Base-by-base conservation (phyloP, 495 filamentous ascomycete genomes). In the Apiosordaria backusii region DNA sequence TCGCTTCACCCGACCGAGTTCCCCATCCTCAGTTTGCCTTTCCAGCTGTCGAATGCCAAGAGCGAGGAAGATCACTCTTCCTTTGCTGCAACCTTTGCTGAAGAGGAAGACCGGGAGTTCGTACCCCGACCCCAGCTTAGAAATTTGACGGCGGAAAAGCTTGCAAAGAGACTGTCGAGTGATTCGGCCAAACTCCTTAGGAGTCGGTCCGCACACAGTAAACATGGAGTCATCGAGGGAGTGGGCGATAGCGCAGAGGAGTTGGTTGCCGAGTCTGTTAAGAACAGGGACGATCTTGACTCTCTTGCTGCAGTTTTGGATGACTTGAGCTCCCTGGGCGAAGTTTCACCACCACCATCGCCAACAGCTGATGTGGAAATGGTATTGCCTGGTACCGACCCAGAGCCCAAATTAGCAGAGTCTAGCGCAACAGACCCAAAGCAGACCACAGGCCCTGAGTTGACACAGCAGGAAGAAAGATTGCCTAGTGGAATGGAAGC, bases 21-120 rank as follows among this genome's bases (percentile, higher is more conserved):
- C 60, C 76, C 79, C 22, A 76, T 75, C 13, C 24, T 85, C 4
- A 85, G 89, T 1, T 74, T 89, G 24, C 89, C 89, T 16, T 87
- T 90, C 73, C 85, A 75, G 50, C 74, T 89, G 3, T 85, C 85
- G 4, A 68, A 77, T 13, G 65, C 71, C 27, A 23, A 45, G 15
- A 29, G 3, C 76, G 75, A 55, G 25, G 68, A 76, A 1, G 70
- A 69, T 13, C 84, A 85, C 53, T 71, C 78, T 21, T 86, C 86
- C 22, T 90, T 88, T 9, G 77, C 87, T 22, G 88, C 85, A 55
- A 86, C 87, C 6, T 83, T 86, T 75, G 86, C 84, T 13, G 88
- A 87, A 65, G 82, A 82, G 50, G 79, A 79, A 3, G 78, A 77
- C 60, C 74, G 77, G n/a, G 66, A 61, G 5, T 62, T 59, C 4